These are phyloP conservation scores for Cicer pinnatifidum DNA, from an alignment of 306 rosid genomes.

Conservation along the genomic window DNA sequence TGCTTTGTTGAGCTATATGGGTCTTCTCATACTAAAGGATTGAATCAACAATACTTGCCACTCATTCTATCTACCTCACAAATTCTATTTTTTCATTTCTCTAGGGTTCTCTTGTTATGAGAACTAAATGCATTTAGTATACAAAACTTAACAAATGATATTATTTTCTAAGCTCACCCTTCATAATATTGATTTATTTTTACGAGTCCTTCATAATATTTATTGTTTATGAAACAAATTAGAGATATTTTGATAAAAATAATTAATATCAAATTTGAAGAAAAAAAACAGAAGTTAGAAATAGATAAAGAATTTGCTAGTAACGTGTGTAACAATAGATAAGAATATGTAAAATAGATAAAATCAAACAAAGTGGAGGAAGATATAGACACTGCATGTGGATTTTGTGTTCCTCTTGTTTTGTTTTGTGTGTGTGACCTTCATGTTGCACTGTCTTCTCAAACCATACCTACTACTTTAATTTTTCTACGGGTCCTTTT, in stretches of 20 bases:
- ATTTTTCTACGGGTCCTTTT: constrained; percentile 45
- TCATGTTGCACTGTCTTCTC: constrained; percentile 54
- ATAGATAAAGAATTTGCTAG: too few relatives aligned
- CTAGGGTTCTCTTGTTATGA: constrained; percentile 13
- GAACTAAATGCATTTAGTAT: constrained; percentile 2
- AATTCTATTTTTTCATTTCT: not conserved
- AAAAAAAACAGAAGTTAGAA: too few relatives aligned
- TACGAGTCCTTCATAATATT: too few relatives aligned
- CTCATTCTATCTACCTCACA: constrained; percentile 32
- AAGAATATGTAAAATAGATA: not conserved
- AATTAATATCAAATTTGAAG: too few relatives aligned
- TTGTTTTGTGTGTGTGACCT: constrained; percentile 50
- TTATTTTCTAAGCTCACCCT: not conserved
- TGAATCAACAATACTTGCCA: constrained; percentile 33
- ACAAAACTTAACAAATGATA: not conserved
- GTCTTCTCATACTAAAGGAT: constrained; percentile 5
- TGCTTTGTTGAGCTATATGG: constrained; percentile 6
- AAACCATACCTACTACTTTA: constrained; percentile 48
- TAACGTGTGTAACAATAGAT: too few relatives aligned
- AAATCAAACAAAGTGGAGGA: not conserved
- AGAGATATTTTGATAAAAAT: too few relatives aligned
- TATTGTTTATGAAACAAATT: too few relatives aligned
- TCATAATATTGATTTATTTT: not conserved
- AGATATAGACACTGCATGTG: constrained; percentile 66
- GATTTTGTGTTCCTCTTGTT: constrained; percentile 48